Conservation (phyloP, 129 eudicot genomes). For the Glebionis coronaria region DNA sequence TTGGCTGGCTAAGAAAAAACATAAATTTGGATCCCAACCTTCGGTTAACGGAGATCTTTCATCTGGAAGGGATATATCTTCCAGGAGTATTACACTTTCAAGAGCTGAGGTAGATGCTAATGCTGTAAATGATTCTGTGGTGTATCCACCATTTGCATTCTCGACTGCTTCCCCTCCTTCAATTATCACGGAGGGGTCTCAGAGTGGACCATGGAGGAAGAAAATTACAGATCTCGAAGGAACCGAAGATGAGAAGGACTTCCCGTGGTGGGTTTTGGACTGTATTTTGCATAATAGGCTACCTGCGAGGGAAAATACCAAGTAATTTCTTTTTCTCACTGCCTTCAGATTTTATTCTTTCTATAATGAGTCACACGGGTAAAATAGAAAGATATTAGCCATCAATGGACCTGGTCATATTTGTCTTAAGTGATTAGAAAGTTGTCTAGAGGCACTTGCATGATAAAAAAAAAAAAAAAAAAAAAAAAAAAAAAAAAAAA, state of each 20-base stretch:
- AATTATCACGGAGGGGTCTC: constrained; percentile 86
- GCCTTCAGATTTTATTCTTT: neutral
- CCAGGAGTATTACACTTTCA: constrained; percentile 53
- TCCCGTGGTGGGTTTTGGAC: constrained; percentile 91
- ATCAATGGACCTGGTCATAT: neutral
- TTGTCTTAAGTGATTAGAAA: neutral
- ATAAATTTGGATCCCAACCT: constrained; percentile 57
- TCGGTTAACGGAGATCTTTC: constrained; percentile 58
- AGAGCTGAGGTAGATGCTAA: constrained; percentile 68
- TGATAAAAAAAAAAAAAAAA: no score
- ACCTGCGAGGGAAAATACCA: constrained; percentile 89
- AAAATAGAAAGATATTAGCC: neutral
- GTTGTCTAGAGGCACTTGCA: neutral
- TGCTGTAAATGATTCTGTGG: constrained; percentile 63
- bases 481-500: no score
- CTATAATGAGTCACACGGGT: neutral
- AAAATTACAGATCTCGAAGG: constrained; percentile 75
- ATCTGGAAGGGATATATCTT: constrained; percentile 54
- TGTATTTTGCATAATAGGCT: constrained; percentile 80
- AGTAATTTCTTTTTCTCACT: constrained; percentile 44
- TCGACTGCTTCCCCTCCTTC: constrained; percentile 70
- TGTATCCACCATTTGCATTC: constrained; percentile 88
- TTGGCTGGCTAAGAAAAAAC: constrained; percentile 76
- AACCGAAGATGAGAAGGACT: constrained; percentile 88
- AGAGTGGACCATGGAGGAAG: constrained; percentile 93